Evolutionary conservation across 2,329 filamentous ascomycete species (phyloP).

Genomic region (Calonectria leucothoes): DNA sequence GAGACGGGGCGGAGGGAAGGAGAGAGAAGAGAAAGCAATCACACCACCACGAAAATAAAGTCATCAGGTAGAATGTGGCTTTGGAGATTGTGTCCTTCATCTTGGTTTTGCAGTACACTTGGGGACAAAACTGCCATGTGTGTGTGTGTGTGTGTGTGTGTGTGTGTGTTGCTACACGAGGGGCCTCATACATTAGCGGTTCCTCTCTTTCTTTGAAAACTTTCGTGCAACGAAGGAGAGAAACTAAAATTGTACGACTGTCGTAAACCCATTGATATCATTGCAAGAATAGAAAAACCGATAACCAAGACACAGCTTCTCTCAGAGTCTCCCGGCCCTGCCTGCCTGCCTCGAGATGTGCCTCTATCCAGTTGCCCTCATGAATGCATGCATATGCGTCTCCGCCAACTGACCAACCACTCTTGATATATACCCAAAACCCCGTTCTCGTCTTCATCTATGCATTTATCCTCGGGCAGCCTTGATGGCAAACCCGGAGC

Average conservation of each 20-base stretch:
- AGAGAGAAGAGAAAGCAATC: background rate
- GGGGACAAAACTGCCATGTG: background rate
- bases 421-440: conserved; percentile 16
- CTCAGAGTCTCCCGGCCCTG: conserved; percentile 10
- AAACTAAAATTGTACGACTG: conserved; percentile 37
- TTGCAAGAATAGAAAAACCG: conserved; percentile 35
- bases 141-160: background rate
- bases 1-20: too few relatives aligned
- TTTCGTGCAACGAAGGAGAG: conserved; percentile 16
- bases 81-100: background rate
- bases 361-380: conserved; percentile 33
- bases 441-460: conserved; percentile 26
- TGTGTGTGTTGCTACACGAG: background rate
- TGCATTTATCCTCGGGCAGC: conserved; percentile 25
- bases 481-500: conserved; percentile 31
- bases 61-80: background rate
- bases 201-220: background rate
- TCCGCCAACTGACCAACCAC: conserved; percentile 19
- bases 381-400: conserved; percentile 30
- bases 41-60: background rate
- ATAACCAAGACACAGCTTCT: conserved; percentile 27
- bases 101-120: background rate
- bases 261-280: conserved; percentile 45
- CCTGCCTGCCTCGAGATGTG: conserved; percentile 24
- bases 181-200: background rate